These are phyloP conservation scores for Solanum boliviense DNA, from an alignment of 257 asterid species.

Conservation along the genomic window DNA sequence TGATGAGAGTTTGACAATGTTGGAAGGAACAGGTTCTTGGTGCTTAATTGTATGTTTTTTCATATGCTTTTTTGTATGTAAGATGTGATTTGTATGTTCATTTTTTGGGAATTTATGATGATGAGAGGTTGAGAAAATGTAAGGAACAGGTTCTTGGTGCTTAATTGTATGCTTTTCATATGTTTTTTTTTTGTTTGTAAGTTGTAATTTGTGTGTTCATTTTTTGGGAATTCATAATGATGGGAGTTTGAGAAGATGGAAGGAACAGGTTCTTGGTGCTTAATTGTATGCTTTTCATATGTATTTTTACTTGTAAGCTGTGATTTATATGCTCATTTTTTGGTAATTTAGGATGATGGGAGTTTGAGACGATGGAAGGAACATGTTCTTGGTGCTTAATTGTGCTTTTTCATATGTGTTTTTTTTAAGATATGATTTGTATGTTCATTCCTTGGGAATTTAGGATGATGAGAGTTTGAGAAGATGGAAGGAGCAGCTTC, in stretches of 20 bases:
- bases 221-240: conserved; percentile 45
- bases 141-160: neutral
- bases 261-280: conserved; percentile 72
- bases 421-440: neutral
- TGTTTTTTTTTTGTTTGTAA: neutral
- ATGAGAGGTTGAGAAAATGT: neutral
- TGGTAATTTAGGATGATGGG: conserved; percentile 63
- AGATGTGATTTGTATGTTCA: neutral
- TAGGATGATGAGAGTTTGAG: conserved; percentile 97
- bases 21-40: neutral
- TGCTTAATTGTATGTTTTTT: neutral
- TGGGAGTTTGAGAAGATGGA: conserved; percentile 95
- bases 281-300: neutral
- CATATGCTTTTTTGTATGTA: neutral
- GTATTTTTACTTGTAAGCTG: neutral
- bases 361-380: conserved; percentile 96
- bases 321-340: neutral
- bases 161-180: neutral
- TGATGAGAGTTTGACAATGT: neutral
- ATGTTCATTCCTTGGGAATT: conserved; percentile 1
- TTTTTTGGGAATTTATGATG: neutral
- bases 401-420: neutral
- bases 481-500: conserved; percentile 98
- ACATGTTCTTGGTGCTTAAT: conserved; percentile 58
- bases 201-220: neutral